These are phyloP conservation scores for Aegilops longissima DNA, from an alignment of 176 grass and related monocot genomes.

Conservation along the genomic window DNA sequence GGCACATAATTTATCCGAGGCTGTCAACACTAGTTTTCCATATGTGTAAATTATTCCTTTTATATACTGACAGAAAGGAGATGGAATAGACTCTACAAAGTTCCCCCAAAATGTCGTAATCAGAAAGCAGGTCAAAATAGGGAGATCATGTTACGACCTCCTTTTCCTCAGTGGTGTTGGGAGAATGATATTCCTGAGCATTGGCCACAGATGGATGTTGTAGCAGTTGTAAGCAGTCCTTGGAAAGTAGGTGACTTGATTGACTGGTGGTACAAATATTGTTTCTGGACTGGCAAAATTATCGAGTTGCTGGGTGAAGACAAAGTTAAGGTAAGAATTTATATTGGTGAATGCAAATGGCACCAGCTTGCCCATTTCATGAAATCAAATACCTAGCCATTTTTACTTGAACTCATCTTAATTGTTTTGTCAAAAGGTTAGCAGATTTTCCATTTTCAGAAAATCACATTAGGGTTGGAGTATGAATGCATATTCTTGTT, in stretches of 20 bases:
- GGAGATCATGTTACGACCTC: conserved; percentile 57
- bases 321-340: conserved; percentile 39
- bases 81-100: conserved; percentile 51
- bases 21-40: neutral
- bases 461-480: neutral
- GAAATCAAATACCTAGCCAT: neutral
- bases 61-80: conserved; percentile 26
- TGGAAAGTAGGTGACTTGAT: conserved; percentile 69
- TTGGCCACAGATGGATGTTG: conserved; percentile 26
- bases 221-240: conserved; percentile 44
- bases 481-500: neutral
- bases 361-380: neutral
- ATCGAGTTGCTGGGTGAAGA: conserved; percentile 33
- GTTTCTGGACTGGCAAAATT: conserved; percentile 62
- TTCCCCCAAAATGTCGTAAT: neutral
- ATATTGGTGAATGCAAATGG: neutral
- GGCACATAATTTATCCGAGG: neutral
- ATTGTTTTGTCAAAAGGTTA: neutral
- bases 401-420: neutral
- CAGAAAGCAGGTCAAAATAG: conserved; percentile 15
- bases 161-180: conserved; percentile 53
- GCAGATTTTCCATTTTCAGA: neutral
- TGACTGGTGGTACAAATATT: conserved; percentile 47
- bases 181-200: conserved; percentile 32
- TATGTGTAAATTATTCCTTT: conserved; percentile 1